Evolutionary conservation across 768 basidiomycete genomes (phyloP).

Genomic region (Rhodocollybia butyracea): DNA sequence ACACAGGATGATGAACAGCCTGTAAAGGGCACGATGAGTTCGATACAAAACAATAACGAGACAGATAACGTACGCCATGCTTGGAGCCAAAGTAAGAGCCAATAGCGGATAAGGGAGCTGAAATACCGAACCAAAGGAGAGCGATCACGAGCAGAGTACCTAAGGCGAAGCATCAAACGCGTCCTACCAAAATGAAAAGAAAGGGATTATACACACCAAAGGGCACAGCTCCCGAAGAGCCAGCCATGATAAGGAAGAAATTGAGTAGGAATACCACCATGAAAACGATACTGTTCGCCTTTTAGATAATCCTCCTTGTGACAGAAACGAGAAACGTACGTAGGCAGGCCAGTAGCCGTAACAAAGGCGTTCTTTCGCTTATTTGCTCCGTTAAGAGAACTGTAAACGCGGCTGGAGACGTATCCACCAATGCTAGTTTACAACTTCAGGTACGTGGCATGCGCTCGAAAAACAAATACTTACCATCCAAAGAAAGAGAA

Average conservation of each 20-base stretch:
- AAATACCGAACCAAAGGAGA: conserved; percentile 90
- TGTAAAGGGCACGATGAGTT: conserved; percentile 24
- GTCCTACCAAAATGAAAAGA: background rate
- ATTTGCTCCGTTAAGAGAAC: conserved; percentile 74
- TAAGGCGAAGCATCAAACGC: conserved; percentile 20
- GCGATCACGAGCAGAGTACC: conserved; percentile 85
- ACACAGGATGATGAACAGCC: conserved; percentile 75
- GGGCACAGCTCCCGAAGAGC: conserved; percentile 93
- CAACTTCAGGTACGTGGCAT: background rate
- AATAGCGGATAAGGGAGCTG: conserved; percentile 81
- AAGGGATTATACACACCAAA: conserved; percentile 55
- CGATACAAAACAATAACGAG: background rate
- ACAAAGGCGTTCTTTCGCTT: conserved; percentile 80
- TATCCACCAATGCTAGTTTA: conserved; percentile 78
- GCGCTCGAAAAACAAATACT: conserved; percentile 14
- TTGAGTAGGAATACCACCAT: conserved; percentile 86
- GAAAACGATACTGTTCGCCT: conserved; percentile 65
- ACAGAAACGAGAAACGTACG: conserved; percentile 43
- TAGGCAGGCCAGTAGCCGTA: conserved; percentile 86
- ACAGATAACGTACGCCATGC: conserved; percentile 79
- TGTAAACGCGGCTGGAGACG: conserved; percentile 78
- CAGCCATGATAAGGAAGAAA: conserved; percentile 78
- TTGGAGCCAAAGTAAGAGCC: conserved; percentile 86
- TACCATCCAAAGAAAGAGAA: conserved; percentile 93
- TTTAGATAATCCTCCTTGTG: conserved; percentile 9